Percentiles rank a stretch among this genome's conserved stretches.
These are phyloP conservation scores for Exophiala alcalophila DNA, from an alignment of 2,329 filamentous ascomycete species.

Conservation along the genomic window DNA sequence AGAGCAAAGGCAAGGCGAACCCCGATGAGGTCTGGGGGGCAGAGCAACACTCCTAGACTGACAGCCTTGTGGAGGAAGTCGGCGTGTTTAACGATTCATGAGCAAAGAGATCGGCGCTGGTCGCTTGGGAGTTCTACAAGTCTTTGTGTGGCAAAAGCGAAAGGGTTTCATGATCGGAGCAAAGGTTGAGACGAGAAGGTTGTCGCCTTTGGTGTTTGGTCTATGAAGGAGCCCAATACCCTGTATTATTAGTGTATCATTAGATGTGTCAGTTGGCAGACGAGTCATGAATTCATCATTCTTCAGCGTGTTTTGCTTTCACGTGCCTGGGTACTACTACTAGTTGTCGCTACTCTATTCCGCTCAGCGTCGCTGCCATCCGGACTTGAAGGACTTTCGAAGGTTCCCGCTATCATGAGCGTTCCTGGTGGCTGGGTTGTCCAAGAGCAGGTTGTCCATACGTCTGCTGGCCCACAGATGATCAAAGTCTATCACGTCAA, in stretches of 20 bases:
- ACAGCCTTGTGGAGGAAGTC: too few relatives aligned
- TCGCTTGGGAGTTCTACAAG: not conserved
- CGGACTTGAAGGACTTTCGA: not conserved
- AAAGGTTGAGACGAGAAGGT: not conserved
- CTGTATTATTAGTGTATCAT: slow-evolving; percentile 14
- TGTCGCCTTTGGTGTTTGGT: not conserved
- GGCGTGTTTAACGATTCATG: too few relatives aligned
- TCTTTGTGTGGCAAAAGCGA: not conserved
- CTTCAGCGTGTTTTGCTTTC: too few relatives aligned
- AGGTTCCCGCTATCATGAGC: not conserved
- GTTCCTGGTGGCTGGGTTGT: too few relatives aligned
- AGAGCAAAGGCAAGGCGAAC: slow-evolving; percentile 79
- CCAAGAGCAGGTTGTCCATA: too few relatives aligned
- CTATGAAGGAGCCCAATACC: not conserved
- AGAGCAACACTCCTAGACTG: slow-evolving; percentile 35
- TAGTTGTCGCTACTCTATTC: not conserved
- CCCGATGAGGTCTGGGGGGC: slow-evolving; percentile 86
- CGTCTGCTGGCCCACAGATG: too few relatives aligned
- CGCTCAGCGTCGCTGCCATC: not conserved
- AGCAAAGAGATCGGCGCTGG: not conserved
- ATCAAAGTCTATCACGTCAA: too few relatives aligned
- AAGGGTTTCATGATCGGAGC: not conserved
- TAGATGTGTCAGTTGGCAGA: not conserved
- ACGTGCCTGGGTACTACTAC: slow-evolving; percentile 1
- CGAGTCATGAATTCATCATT: not conserved